Conservation (phyloP, 1,284 basidiomycete species). For the Caloboletus firmus region DNA sequence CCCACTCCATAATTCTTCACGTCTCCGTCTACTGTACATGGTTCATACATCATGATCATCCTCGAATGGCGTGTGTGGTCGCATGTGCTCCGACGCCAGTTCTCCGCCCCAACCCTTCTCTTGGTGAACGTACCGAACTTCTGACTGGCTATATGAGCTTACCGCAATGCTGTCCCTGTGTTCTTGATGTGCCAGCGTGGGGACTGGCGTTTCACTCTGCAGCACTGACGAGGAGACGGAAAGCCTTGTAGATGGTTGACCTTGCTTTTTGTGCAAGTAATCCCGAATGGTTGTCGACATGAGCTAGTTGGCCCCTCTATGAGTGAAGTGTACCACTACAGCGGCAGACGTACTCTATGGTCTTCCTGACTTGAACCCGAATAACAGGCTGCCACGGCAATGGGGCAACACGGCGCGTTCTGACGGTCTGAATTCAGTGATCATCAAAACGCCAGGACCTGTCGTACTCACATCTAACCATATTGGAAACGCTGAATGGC, state of each 20-base stretch:
- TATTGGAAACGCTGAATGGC: conserved; percentile 67
- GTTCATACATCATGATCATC: conserved; percentile 33
- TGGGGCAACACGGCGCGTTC: conserved; percentile 80
- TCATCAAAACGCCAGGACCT: background rate
- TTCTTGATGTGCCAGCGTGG: conserved; percentile 33
- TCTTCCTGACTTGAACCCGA: conserved; percentile 81
- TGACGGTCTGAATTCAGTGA: conserved; percentile 30
- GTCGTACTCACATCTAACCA: conserved; percentile 66
- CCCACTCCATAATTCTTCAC: background rate
- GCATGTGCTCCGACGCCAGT: conserved; percentile 27
- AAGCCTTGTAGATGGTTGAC: conserved; percentile 33
- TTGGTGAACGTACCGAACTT: conserved; percentile 35
- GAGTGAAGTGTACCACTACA: background rate
- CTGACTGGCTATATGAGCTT: conserved; percentile 33
- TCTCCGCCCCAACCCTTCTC: conserved; percentile 33
- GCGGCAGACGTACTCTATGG: conserved; percentile 55
- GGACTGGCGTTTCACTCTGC: conserved; percentile 35
- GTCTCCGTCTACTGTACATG: conserved; percentile 20
- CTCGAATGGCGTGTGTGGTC: conserved; percentile 30
- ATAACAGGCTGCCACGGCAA: conserved; percentile 75
- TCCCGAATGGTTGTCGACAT: conserved; percentile 66
- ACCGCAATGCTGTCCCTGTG: conserved; percentile 34
- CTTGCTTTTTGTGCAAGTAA: conserved; percentile 61
- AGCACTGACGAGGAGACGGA: conserved; percentile 31
- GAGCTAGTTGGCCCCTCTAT: conserved; percentile 44